Percentiles rank a stretch among this genome's conserved stretches.
These are phyloP conservation scores for Penicillium sp. DNA, from an alignment of 2,329 filamentous ascomycete species.

Conservation along the genomic window DNA sequence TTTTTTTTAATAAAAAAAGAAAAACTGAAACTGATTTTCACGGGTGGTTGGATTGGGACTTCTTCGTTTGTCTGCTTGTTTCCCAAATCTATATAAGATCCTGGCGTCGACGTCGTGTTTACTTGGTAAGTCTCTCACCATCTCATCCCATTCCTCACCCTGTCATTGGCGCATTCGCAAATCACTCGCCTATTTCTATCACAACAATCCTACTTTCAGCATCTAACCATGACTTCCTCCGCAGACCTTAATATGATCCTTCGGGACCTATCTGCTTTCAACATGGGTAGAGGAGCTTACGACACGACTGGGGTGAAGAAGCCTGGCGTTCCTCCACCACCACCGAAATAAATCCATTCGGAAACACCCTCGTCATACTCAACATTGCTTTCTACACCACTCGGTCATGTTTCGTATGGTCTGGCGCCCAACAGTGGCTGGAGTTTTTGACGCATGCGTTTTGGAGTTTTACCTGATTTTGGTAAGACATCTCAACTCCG, in stretches of 20 bases:
- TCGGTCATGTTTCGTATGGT: conserved; percentile 15
- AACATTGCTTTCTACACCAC: conserved; percentile 23
- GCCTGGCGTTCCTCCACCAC: conserved; percentile 46
- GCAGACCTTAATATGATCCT: conserved; percentile 43
- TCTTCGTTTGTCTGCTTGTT: conserved; percentile 20
- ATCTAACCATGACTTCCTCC: conserved; percentile 32
- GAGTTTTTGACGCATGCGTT: conserved; percentile 27
- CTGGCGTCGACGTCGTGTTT: conserved; percentile 20
- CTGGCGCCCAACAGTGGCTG: conserved; percentile 26
- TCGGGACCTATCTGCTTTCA: conserved; percentile 42
- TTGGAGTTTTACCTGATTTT: conserved; percentile 26
- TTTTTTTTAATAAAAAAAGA: neutral
- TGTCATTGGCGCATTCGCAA: conserved; percentile 3
- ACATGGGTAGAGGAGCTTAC: conserved; percentile 53
- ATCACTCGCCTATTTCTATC: neutral
- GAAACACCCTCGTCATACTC: conserved; percentile 18
- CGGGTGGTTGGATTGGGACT: conserved; percentile 26
- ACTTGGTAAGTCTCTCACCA: conserved; percentile 20
- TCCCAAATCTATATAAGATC: conserved; percentile 23
- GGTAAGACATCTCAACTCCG: conserved; percentile 24
- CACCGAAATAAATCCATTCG: conserved; percentile 34
- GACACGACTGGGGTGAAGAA: conserved; percentile 53
- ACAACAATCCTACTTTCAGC: neutral
- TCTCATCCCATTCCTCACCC: conserved; percentile 20
- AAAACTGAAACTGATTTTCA: conserved; percentile 3